These are phyloP conservation scores for Basipetospora chlamydospora DNA, from an alignment of 2,329 filamentous ascomycete genomes.

Conservation along the genomic window DNA sequence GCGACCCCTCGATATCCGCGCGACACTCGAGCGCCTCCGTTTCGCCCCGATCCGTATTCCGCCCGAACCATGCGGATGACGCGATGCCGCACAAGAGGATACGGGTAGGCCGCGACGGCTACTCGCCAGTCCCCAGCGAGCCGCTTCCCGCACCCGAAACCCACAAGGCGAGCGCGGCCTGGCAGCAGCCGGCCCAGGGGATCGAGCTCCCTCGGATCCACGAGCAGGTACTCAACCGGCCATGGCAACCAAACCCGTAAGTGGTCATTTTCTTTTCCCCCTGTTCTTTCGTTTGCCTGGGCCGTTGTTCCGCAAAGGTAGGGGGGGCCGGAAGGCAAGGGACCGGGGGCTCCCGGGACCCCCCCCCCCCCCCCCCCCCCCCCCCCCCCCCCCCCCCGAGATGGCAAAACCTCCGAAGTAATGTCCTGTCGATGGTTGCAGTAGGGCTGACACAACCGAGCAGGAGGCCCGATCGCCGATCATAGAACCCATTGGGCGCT, in stretches of 20 bases:
- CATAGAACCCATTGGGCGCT: no score
- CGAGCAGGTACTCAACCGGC: constrained; percentile 31
- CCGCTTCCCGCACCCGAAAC: constrained; percentile 6
- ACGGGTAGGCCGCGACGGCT: constrained; percentile 31
- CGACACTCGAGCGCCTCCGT: constrained; percentile 32
- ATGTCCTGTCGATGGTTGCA: no score
- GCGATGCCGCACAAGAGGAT: constrained; percentile 31
- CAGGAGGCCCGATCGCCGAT: no score
- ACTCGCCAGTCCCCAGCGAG: constrained; percentile 6
- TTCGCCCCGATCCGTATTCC: constrained; percentile 27
- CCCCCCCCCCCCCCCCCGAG: no score
- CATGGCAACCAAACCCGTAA: constrained; percentile 37
- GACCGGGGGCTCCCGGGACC: no score
- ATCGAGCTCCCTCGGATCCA: constrained; percentile 31
- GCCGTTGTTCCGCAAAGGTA: no score
- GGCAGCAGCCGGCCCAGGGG: constrained; percentile 21
- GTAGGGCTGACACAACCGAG: no score
- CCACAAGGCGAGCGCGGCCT: constrained; percentile 10
- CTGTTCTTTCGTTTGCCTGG: no score
- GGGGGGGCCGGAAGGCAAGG: no score
- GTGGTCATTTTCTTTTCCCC: no score
- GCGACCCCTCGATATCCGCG: constrained; percentile 23
- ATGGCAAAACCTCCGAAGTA: no score
- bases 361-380: no score
- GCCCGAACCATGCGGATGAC: constrained; percentile 16